A percentile compares a stretch with the other conserved stretches of the same genome.
Conservation (phyloP, 2,329 filamentous ascomycete genomes). For the Talaromyces sp. region DNA sequence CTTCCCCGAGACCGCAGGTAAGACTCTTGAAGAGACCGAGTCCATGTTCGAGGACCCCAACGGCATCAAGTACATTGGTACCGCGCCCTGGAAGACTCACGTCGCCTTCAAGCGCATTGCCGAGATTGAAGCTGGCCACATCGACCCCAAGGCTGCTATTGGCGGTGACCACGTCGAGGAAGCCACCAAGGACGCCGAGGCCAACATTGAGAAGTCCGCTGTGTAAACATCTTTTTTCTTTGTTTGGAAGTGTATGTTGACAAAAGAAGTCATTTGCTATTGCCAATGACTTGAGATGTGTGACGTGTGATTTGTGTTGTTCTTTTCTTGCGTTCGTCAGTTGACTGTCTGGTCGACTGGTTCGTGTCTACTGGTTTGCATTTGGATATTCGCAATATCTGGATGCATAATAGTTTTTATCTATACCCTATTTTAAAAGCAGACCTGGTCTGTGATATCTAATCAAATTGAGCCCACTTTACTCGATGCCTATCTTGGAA, state of each 20-base stretch:
- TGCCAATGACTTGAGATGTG: neutral
- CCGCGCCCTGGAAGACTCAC: conserved; percentile 33
- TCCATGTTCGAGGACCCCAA: conserved; percentile 55
- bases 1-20: conserved; percentile 65
- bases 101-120: conserved; percentile 24
- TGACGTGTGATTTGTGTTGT: neutral
- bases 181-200: neutral
- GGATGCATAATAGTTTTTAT: conserved; percentile 1
- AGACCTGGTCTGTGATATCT: neutral
- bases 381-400: neutral
- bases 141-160: conserved; percentile 14
- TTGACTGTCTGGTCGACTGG: neutral
- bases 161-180: conserved; percentile 2
- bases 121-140: conserved; percentile 24
- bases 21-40: conserved; percentile 72
- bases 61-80: conserved; percentile 32
- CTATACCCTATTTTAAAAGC: conserved; percentile 4
- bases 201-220: neutral
- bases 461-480: neutral
- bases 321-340: neutral
- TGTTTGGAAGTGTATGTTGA: neutral
- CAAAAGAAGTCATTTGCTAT: neutral
- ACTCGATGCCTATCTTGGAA: too few species aligned
- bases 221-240: neutral
- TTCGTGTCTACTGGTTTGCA: neutral